Base-by-base conservation (phyloP, 2,329 filamentous ascomycete genomes). In the Beauveria bassiana region DNA sequence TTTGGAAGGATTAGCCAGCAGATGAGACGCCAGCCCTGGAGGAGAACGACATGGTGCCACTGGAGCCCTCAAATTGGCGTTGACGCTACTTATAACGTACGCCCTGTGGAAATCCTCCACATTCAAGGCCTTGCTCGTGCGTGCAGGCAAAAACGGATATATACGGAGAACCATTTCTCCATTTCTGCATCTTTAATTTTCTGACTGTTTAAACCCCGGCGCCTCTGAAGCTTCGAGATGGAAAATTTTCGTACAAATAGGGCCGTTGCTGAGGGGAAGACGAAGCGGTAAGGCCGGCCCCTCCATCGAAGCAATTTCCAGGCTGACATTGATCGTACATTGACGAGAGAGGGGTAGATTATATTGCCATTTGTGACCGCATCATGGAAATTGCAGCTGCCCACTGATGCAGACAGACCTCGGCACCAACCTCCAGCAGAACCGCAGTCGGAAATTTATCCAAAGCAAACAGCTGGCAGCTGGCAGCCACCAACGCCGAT, bases 91-190 rank as follows among this genome's bases (percentile, higher is more conserved):
- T 12, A 46, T 42, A 51, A 43, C n/a, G 56, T 24, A 42, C 34
- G 28, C 56, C 45, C 45, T 50, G 56, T 59, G 56, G 56, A 59
- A 59, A 50, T 59, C 56, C 56, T 59, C 56, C 56, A 59, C 56
- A 50, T 42, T 2, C 55, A 43, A 51, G 20, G 14, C 45, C 46
- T 3, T 57, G 7, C 28, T 14, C 20, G 26, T 34, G 26, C 20
- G 26, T 34, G 26, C 31, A 50, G 31, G 18, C 28, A 42, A 50
- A 38, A 59, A 59, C 22, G 56, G 28, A 59, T 26, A 59, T 28
- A 20, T 51, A 59, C 46, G 46, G 56, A 59, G 56, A 38, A 16
- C 31, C 43, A 20, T 24, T 57, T 42, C 45, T 59, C 26, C 26
- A 45, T 47, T 56, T 38, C 26, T 38, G 14, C 34, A 38, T 38